Percentiles rank a stretch among this genome's conserved stretches.
Evolutionary conservation across 1,284 basidiomycete genomes (phyloP).

Genomic region (Tylopilus sp.): DNA sequence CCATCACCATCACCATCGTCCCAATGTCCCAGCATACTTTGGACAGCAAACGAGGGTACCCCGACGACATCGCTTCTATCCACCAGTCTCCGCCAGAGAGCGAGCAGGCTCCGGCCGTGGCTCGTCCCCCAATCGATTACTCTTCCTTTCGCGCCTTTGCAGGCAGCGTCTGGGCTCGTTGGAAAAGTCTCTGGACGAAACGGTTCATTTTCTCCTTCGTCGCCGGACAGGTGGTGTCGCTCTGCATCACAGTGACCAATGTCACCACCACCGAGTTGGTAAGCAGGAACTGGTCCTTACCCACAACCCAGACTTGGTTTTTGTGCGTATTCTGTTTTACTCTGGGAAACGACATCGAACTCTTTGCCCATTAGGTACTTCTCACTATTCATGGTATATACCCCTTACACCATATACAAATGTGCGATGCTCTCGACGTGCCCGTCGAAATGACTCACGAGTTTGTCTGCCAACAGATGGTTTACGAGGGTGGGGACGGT

Average conservation of each 20-base stretch:
- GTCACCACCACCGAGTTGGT: constrained; percentile 78
- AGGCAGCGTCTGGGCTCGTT: constrained; percentile 51
- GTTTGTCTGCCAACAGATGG: constrained; percentile 50
- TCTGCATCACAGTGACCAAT: constrained; percentile 84
- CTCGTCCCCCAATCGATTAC: constrained; percentile 57
- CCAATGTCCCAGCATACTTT: constrained; percentile 20
- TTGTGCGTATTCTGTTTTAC: constrained; percentile 46
- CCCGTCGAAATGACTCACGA: not conserved
- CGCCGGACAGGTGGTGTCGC: constrained; percentile 76
- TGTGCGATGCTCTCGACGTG: constrained; percentile 44
- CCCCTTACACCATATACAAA: constrained; percentile 81
- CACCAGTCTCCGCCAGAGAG: not conserved
- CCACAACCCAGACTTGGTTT: constrained; percentile 80
- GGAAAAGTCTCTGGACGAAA: constrained; percentile 70
- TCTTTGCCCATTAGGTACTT: constrained; percentile 56
- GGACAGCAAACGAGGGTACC: constrained; percentile 24
- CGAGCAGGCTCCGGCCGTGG: not conserved
- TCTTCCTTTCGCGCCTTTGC: constrained; percentile 52
- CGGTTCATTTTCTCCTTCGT: constrained; percentile 64
- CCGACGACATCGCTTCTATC: constrained; percentile 7
- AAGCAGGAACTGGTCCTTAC: constrained; percentile 63
- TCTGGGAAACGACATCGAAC: not conserved
- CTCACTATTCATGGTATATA: constrained; percentile 69
- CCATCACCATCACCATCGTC: not conserved
- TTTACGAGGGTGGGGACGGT: constrained; percentile 69